These are phyloP conservation scores for Penicillium sp. DNA, from an alignment of 2,329 filamentous ascomycete species.

Conservation along the genomic window DNA sequence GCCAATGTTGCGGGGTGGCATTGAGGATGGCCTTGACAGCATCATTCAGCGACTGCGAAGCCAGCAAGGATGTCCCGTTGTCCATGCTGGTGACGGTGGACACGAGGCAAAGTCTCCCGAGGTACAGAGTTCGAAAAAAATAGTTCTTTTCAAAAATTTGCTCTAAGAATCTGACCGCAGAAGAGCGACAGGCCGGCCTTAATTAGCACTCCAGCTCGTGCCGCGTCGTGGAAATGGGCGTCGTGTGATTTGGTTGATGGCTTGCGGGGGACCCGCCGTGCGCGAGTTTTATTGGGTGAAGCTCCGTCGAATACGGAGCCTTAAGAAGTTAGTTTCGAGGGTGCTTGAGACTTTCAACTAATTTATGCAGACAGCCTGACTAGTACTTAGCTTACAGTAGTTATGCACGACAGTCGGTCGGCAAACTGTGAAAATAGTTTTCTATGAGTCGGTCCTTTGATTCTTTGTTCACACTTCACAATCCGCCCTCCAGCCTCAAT, in stretches of 20 bases:
- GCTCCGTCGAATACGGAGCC: not conserved
- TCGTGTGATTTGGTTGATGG: not conserved
- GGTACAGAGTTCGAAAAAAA: not conserved
- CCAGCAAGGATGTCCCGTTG: slow-evolving; percentile 1
- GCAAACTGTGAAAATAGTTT: not conserved
- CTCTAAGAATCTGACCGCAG: not conserved
- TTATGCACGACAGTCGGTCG: too few relatives aligned
- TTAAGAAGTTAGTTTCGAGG: not conserved
- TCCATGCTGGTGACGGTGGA: slow-evolving; percentile 6
- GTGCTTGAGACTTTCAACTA: too few relatives aligned
- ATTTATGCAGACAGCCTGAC: too few relatives aligned
- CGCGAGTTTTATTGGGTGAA: not conserved
- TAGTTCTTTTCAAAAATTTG: not conserved
- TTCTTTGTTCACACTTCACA: not conserved
- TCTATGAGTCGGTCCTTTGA: not conserved
- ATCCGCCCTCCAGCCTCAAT: not conserved
- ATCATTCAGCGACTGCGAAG: slow-evolving; percentile 6
- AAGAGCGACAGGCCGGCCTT: not conserved
- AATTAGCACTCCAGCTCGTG: not conserved
- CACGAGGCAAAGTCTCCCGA: not conserved
- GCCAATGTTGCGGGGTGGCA: slow-evolving; percentile 18
- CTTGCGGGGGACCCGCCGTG: not conserved
- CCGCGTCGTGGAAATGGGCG: not conserved
- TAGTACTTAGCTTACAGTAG: too few relatives aligned
- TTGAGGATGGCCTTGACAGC: slow-evolving; percentile 3